These are phyloP conservation scores for Candida lessepsii DNA, from an alignment of 805 yeast genomes.

Conservation along the genomic window DNA sequence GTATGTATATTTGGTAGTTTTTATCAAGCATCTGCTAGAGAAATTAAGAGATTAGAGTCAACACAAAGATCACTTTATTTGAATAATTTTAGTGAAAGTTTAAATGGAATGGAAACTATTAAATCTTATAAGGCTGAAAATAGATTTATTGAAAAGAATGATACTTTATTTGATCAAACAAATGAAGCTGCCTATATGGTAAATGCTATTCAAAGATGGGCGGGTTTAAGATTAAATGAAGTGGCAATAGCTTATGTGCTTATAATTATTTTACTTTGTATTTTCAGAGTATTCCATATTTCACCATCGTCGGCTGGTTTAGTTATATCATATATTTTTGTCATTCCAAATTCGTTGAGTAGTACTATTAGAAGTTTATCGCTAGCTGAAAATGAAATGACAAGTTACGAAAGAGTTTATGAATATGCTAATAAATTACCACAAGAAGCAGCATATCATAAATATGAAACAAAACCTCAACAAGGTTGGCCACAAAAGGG, in stretches of 20 bases:
- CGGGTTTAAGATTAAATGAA: slow-evolving; percentile 29
- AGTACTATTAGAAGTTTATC: slow-evolving; percentile 32
- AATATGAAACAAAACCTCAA: slow-evolving; percentile 31
- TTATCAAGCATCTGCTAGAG: slow-evolving; percentile 38
- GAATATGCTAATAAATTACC: slow-evolving; percentile 53
- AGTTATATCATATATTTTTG: slow-evolving; percentile 32
- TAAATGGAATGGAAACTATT: slow-evolving; percentile 36
- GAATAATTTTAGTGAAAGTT: slow-evolving; percentile 36
- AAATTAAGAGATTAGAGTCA: slow-evolving; percentile 38
- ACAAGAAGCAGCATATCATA: slow-evolving; percentile 63
- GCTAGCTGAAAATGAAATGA: slow-evolving; percentile 40
- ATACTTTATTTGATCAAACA: slow-evolving; percentile 25
- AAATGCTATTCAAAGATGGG: slow-evolving; percentile 38
- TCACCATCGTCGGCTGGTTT: slow-evolving; percentile 37
- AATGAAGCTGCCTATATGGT: slow-evolving; percentile 37
- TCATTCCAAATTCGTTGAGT: slow-evolving; percentile 34
- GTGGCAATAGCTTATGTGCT: slow-evolving; percentile 29
- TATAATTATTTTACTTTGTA: slow-evolving; percentile 31
- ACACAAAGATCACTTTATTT: slow-evolving; percentile 38
- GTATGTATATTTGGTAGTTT: slow-evolving; percentile 27
- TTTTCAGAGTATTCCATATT: slow-evolving; percentile 30
- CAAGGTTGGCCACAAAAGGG: slow-evolving; percentile 50
- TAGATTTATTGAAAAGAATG: slow-evolving; percentile 28
- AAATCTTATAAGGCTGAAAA: slow-evolving; percentile 28
- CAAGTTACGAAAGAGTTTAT: slow-evolving; percentile 36